Base-by-base conservation (phyloP, 352 stramenopile genomes). In the Globisporangium sylvaticum region DNA sequence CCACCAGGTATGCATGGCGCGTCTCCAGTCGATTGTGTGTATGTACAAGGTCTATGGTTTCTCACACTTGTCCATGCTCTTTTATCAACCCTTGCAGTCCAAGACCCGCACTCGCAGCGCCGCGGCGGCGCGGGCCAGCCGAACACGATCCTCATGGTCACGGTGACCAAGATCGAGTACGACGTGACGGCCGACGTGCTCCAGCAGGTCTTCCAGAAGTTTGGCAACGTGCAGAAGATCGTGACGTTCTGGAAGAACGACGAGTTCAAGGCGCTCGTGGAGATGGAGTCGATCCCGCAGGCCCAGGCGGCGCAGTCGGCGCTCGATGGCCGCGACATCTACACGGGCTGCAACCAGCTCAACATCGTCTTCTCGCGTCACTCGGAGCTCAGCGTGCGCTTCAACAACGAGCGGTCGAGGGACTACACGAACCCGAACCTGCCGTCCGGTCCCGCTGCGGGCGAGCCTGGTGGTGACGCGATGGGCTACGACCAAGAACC, bases 201-300 rank as follows among this genome's bases (percentile, higher is more conserved):
- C 22, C 84, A 94, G 64, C 84, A 94, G 73, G 81, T 90, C 59
- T 94, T 94, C 54, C 81, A 90, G 46, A 92, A 92, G 74, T 94
- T 92, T 75, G 87, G 87, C 61, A 91, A 87, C 22, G 87, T 94
- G 2, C 58, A 91, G 27, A 94, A 94, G 66, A 81, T 94, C 42
- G 83, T 92, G 61, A 89, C 83, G 22, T 94, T 92, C 66, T 90
- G 78, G 80, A 91, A 92, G 65, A 83, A 91, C 65, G 79, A 88
- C 32, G 87, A 92, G 66, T 92, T 92, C 68, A 92, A 92, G 65
- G 63, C 87, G 48, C 81, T 94, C 10, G 80, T 94, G 8, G 79
- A 94, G 67, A 90, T 94, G 81, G 81, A 91, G 58, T 83, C 87
- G 15, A 64, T 89, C 10, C 80, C 89, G 42, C 84, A 92, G 71